Conservation (phyloP, 345 rosid genomes). For the Schrenkiella parvula region DNA sequence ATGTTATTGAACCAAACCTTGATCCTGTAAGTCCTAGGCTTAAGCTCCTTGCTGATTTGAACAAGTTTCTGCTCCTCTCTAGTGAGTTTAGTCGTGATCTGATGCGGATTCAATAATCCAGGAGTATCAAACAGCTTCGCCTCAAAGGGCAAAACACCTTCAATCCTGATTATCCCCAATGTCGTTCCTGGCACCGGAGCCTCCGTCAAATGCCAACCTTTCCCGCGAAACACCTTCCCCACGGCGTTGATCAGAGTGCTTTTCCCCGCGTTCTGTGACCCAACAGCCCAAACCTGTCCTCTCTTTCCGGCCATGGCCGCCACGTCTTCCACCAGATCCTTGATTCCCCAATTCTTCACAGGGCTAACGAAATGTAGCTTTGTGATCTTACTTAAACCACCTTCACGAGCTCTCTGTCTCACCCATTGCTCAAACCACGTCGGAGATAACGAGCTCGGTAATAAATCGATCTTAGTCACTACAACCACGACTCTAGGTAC, state of each 20-base stretch:
- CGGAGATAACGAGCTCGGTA: constrained; percentile 71
- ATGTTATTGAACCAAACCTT: constrained; percentile 42
- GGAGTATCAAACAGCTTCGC: constrained; percentile 91
- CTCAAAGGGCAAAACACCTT: constrained; percentile 75
- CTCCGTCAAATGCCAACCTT: constrained; percentile 67
- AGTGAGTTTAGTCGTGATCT: constrained; percentile 75
- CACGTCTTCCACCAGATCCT: constrained; percentile 73
- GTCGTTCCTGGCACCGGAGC: constrained; percentile 96
- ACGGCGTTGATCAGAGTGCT: constrained; percentile 83
- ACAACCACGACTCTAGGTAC: constrained; percentile 78
- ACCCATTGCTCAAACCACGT: constrained; percentile 81
- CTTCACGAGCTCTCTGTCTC: constrained; percentile 78
- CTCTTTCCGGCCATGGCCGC: constrained; percentile 67
- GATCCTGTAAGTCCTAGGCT: constrained; percentile 88
- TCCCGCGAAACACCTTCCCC: constrained; percentile 49
- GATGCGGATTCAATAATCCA: constrained; percentile 78
- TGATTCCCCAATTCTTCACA: constrained; percentile 80
- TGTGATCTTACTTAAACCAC: constrained; percentile 61
- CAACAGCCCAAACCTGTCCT: constrained; percentile 89
- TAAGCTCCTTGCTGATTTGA: constrained; percentile 68
- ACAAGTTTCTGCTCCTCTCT: constrained; percentile 93
- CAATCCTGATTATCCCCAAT: constrained; percentile 73
- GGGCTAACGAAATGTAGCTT: constrained; percentile 85
- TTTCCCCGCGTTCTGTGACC: constrained; percentile 91
- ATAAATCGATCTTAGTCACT: constrained; percentile 80